Conservation (phyloP, 371 early-diverging fungal genomes). For the Dinochytrium kinnereticum region DNA sequence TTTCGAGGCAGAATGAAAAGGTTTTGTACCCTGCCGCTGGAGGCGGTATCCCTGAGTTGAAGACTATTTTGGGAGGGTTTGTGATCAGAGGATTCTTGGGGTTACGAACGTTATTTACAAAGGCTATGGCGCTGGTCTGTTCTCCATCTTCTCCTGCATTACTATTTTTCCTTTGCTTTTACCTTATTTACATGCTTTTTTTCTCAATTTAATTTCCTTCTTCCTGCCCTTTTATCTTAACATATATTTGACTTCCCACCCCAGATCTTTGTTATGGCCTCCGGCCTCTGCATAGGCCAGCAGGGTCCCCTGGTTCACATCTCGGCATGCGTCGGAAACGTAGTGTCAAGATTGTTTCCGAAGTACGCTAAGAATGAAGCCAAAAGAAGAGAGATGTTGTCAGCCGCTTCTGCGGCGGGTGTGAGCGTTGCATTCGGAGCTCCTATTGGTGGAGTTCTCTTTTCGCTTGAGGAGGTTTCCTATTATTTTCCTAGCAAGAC, state of each 20-base stretch:
- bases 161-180: no score
- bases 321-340: constrained; percentile 89
- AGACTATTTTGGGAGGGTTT: constrained; percentile 93
- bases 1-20: not conserved
- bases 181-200: no score
- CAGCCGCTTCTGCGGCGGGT: constrained; percentile 94
- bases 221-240: no score
- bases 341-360: constrained; percentile 80
- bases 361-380: constrained; percentile 81
- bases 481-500: constrained; percentile 93
- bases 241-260: no score
- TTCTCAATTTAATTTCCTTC: no score
- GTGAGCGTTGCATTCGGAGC: constrained; percentile 96
- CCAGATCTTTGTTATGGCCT: constrained; percentile 61
- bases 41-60: constrained; percentile 94
- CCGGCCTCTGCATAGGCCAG: constrained; percentile 90
- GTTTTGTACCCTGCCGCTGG: constrained; percentile 79
- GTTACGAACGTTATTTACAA: constrained; percentile 81
- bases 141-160: not conserved
- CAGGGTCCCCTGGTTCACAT: constrained; percentile 97
- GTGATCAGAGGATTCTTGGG: constrained; percentile 89
- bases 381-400: constrained; percentile 85
- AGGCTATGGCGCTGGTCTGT: constrained; percentile 79
- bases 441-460: constrained; percentile 95
- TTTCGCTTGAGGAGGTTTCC: constrained; percentile 96